Evolutionary conservation across 805 yeast genomes (phyloP), one percentile per base, ranked within the genome.

Genomic region (Candida dendrica): DNA sequence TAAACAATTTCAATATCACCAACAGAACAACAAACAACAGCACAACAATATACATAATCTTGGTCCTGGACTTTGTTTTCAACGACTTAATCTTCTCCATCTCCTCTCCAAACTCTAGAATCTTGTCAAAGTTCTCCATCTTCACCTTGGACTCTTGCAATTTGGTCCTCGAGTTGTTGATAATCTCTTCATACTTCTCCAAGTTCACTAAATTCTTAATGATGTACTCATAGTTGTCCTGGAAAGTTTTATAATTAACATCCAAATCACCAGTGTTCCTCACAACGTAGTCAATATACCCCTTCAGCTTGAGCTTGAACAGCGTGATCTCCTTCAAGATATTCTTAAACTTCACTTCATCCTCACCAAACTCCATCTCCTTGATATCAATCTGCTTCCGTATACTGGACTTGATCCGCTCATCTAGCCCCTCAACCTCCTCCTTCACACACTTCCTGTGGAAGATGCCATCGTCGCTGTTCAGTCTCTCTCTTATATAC

Each of bases 371-470:
- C 27, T 39, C 41, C 5, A 32, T 34, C n/a, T 39, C 41, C 8
- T 39, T 39, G 10, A 33, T 15, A 16, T 39, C 41, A 17, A 39
- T 24, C 26, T 39, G 41, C 17, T 14, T 19, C 14, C 30, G 11
- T 15, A 39, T 17, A 13, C 20, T 33, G 3, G 15, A 11, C 3
- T 32, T 34, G 9, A 39, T 39, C 2, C 27, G 5, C 9, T 17
- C 24, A 10, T 39, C 37, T 14, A 39, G 6, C 14, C 33, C 13
- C 3, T 7, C 14, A 17, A 39, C 30, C 9, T 26, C 32, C 10
- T 29, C 36, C 15, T 34, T 34, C n/a, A 34, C 20, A 22, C 20
- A 14, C 13, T 19, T 18, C 14, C 8, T 22, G 14, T 22, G n/a
- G 14, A 19, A n/a, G 3, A 26, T 8, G 14, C 13, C 13, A 7